A percentile compares a stretch with the other conserved stretches of the same genome.
phyloP scores from a whole-genome alignment of 768 basidiomycete species.

The Lentinula edodes region DNA sequence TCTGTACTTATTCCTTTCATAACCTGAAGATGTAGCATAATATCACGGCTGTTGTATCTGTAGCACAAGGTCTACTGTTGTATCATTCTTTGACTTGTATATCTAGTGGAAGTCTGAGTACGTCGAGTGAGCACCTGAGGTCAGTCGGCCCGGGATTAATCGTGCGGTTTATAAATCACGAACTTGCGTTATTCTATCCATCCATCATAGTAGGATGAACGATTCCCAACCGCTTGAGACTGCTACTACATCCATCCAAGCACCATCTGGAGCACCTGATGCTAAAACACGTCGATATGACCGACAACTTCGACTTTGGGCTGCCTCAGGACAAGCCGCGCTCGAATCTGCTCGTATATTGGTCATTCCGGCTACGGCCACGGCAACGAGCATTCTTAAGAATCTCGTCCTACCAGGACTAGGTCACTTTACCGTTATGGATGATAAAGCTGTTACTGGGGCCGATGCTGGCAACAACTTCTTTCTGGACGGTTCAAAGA shows the following conservation, averaged over 20 bases:
- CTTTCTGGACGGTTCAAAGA: conserved; percentile 75
- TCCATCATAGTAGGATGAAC: conserved; percentile 9
- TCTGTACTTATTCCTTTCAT: background rate
- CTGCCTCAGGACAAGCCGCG: background rate
- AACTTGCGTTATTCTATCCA: no score
- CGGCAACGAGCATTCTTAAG: conserved; percentile 87
- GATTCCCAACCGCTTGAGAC: conserved; percentile 44
- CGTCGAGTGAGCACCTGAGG: no score
- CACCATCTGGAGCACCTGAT: conserved; percentile 61
- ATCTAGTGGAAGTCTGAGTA: no score
- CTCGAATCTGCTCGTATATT: conserved; percentile 73
- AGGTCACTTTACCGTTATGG: conserved; percentile 92
- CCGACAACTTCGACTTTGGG: conserved; percentile 79
- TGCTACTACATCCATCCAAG: conserved; percentile 31
- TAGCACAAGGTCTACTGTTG: no score
- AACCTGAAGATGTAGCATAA: no score
- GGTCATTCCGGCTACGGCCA: conserved; percentile 75
- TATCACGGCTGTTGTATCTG: no score
- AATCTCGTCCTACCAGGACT: conserved; percentile 96
- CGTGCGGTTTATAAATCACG: no score
- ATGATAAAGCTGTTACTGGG: conserved; percentile 50
- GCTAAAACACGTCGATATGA: conserved; percentile 89
- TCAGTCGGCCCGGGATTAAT: no score
- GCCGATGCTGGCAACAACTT: conserved; percentile 95
- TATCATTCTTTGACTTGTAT: no score